Conservation (phyloP, 2,329 filamentous ascomycete species). For the Trichoderma koningiopsis region DNA sequence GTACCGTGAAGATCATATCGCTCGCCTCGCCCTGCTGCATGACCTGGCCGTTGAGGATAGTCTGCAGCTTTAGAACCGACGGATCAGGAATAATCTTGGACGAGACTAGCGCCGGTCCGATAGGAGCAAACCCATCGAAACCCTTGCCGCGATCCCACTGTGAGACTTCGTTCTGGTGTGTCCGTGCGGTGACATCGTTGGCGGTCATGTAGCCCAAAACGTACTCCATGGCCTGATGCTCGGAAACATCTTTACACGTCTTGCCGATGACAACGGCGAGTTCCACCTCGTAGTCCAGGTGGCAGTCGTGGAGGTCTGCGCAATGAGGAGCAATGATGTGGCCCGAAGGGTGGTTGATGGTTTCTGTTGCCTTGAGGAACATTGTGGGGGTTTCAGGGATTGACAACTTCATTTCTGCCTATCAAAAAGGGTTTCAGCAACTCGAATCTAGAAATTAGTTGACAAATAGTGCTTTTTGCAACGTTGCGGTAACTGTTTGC, state of each 20-base stretch:
- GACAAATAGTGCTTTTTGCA: not conserved
- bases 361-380: slow-evolving; percentile 9
- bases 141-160: slow-evolving; percentile 22
- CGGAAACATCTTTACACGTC: slow-evolving; percentile 13
- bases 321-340: slow-evolving; percentile 3
- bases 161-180: slow-evolving; percentile 17
- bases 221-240: slow-evolving; percentile 4
- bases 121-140: slow-evolving; percentile 15
- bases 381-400: slow-evolving; percentile 6
- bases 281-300: slow-evolving; percentile 13
- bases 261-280: slow-evolving; percentile 15
- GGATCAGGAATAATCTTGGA: slow-evolving; percentile 10
- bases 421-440: not conserved
- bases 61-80: not conserved
- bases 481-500: not conserved
- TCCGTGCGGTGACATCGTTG: slow-evolving; percentile 19
- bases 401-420: slow-evolving; percentile 14
- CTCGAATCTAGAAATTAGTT: not conserved
- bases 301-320: slow-evolving; percentile 9
- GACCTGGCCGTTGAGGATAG: slow-evolving; percentile 8
- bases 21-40: slow-evolving; percentile 17
- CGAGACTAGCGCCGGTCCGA: slow-evolving; percentile 15
- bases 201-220: slow-evolving; percentile 15
- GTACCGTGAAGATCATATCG: slow-evolving; percentile 12
- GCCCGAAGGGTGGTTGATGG: slow-evolving; percentile 6